A percentile compares a stretch with the other conserved stretches of the same genome.
These are phyloP conservation scores for Rhizopus microsporus DNA, from an alignment of 371 early-diverging fungal species.

Conservation along the genomic window DNA sequence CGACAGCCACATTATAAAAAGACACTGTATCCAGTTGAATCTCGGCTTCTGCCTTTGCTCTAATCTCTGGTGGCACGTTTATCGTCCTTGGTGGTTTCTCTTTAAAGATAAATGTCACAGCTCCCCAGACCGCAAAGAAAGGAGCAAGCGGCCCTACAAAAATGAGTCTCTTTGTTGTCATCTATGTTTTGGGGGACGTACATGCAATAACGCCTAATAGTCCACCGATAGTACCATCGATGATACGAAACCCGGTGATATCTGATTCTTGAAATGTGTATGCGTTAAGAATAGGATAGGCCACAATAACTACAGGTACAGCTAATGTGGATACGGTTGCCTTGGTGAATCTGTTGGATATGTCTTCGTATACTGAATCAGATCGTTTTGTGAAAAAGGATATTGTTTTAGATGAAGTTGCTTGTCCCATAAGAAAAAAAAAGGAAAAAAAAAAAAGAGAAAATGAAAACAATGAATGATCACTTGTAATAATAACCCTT, in stretches of 20 bases:
- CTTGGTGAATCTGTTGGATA: constrained; percentile 41
- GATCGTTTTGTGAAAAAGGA: constrained; percentile 26
- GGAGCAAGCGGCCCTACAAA: constrained; percentile 49
- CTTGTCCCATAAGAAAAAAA: constrained; percentile 41
- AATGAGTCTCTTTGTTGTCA: not conserved
- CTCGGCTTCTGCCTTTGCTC: constrained; percentile 29
- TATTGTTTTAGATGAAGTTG: constrained; percentile 29
- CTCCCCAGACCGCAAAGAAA: constrained; percentile 45
- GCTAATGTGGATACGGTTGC: constrained; percentile 45
- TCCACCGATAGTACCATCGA: constrained; percentile 50
- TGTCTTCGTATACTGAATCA: constrained; percentile 36
- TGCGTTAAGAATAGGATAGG: constrained; percentile 48
- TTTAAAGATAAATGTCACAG: constrained; percentile 42
- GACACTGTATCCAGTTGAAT: constrained; percentile 39
- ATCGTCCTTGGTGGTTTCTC: constrained; percentile 35
- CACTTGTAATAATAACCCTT: not conserved
- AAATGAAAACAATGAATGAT: not conserved
- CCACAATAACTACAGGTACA: constrained; percentile 51
- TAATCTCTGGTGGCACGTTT: constrained; percentile 29
- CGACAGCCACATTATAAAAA: constrained; percentile 49
- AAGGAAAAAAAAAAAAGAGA: constrained; percentile 8
- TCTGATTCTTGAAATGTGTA: constrained; percentile 45
- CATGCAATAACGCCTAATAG: constrained; percentile 50
- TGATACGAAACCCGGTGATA: constrained; percentile 40
- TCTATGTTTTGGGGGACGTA: constrained; percentile 13